Base-by-base conservation (phyloP, 2,329 filamentous ascomycete genomes). In the Penicillium verrucosum region DNA sequence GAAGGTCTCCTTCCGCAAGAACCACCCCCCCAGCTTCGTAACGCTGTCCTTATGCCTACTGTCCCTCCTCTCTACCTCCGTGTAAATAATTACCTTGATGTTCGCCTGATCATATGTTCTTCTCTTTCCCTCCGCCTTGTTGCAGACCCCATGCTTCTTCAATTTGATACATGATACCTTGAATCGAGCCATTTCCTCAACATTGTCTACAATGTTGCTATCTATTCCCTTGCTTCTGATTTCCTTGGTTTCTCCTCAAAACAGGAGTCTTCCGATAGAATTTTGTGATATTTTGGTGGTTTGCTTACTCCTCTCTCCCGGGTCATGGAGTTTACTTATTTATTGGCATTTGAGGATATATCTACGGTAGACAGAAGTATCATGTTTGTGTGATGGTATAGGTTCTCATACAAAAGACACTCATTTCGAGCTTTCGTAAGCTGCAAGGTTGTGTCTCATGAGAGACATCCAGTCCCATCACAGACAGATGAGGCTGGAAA, bases 1-100 rank as follows among this genome's bases (percentile, higher is more conserved):
- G 74, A 93, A 93, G 79, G 89, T 93, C 60, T 92, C 89, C 49
- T 93, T 89, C 74, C 89, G 89, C 67, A 92, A 92, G 78, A 87
- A 87, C 38, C 84, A 86, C 54, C 82, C 85, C 85, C 65, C 81
- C 84, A 21, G 73, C 77, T 51, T 80, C 81, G 69, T 84, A 77
- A 80, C 45, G 32, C 12, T 43, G 41, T 23, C 34, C 38, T 16
- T 42, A 36, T 23, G 21, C 18, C 23, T 45, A 23, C 12, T 36
- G 2, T 11, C 23, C 51, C 65, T 49, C 42, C 49, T 53, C 55
- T 43, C 29, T 59, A 51, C 58, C 37, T 51, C 57, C 45, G 51
- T 65, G 67, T 73, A 71, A 65, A 71, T 72, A 73, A 69, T 68
- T 61, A 58, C 61, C 59, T 65, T 63, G 60, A 53, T 60, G 34